Base-by-base conservation (phyloP, 2,329 filamentous ascomycete genomes). In the Eutypella sp. region DNA sequence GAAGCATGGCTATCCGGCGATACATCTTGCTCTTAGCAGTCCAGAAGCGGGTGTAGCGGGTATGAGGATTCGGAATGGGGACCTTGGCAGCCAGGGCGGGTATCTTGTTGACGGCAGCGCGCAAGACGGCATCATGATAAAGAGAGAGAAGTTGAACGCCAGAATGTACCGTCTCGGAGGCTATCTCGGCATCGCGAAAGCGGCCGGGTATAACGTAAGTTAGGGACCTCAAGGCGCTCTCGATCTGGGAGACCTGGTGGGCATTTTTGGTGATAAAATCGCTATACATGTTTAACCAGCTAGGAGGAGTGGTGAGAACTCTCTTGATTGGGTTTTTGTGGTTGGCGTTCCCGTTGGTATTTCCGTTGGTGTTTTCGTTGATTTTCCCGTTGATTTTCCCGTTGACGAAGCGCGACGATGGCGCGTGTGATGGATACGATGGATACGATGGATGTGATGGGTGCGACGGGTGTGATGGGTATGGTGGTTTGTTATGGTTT, bases 221-320 rank as follows among this genome's bases (percentile, higher is more conserved):
- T 54, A 99, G 71, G 23, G 90, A 96, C 33, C 93, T 83, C 61
- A 99, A 72, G 13, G 90, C 89, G 52, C 89, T 95, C 72, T 99
- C 93, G 52, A 99, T 92, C 71, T 96, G 91, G 41, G 89, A 89
- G 44, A 99, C 90, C 48, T 95, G 89, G 61, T 89, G 86, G 50
- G 90, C 84, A 66, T 99, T 99, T 71, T 92, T 93, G 51, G 88
- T 87, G 72, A 99, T 92, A 70, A 97, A 96, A 54, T 93, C 85
- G 60, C 84, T 82, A 68, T 95, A 95, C 70, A 82, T 78, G 53
- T 76, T 70, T 44, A 89, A 72, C 81, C 81, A 87, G 66, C 75
- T 75, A 22, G 82, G 76, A 41, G 84, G 81, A 57, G 82, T 66
- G 36, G 79, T 73, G 40, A 85, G 68, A 50, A 78, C 66, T 52